Base-by-base conservation (phyloP, 2,329 filamentous ascomycete species). In the Bertia moriformis region DNA sequence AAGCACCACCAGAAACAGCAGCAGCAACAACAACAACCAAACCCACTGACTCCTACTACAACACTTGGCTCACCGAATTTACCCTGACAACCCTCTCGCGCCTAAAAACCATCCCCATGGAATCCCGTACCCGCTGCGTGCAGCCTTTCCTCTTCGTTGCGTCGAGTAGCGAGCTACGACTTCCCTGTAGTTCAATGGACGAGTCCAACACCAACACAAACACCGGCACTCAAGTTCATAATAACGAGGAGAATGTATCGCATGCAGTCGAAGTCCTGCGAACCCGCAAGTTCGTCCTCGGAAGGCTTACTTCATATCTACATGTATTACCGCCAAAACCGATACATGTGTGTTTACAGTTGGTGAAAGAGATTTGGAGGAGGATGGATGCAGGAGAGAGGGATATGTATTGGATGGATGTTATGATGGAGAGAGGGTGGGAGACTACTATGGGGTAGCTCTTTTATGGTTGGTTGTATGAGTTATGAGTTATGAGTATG, bases 401-500 rank as follows among this genome's bases (percentile, higher is more conserved):
- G 7, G 15, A 63, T 10, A 51, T 53, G 4, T 63, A 65, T 43
- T 67, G 63, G 64, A 56, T 66, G 42, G 61, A 66, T 44, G 55
- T 67, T 39, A 49, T 63, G 32, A 35, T 35, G 7, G 32, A 35
- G 32, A 35, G 17, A 18, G 15, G 15, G 12, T 35, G 32, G 32
- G 32, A 35, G 15, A 35, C 32, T 15, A 35, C 32, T 13, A 35
- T 35, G 32, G 32, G 32, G 7, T 35, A 27, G 22, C 7, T 27
- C 7, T 27, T 27, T n/a, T n/a, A n/a, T n/a, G n/a, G n/a, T n/a
- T n/a, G n/a, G n/a, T n/a, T n/a, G n/a, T n/a, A n/a, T n/a, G n/a
- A n/a, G n/a, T n/a, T n/a, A n/a, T n/a, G n/a, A n/a, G n/a, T n/a
- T n/a, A n/a, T n/a, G n/a, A n/a, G n/a, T n/a, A n/a, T n/a, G n/a